Conservation (phyloP, 768 basidiomycete genomes). For the Boletus sensibilis region DNA sequence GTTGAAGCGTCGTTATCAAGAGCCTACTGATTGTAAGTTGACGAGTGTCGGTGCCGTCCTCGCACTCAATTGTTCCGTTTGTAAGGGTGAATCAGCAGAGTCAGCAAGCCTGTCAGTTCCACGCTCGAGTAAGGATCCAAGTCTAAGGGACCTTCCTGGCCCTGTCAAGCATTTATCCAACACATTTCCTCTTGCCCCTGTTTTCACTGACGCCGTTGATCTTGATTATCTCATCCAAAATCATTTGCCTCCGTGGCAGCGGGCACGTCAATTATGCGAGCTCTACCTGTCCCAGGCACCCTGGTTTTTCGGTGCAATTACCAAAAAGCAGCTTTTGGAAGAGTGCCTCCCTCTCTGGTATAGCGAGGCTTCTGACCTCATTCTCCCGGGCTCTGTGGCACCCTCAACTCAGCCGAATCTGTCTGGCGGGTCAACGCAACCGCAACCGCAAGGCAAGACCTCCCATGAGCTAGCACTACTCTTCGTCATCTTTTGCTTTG, state of each 20-base stretch:
- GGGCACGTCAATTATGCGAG: slow-evolving; percentile 57
- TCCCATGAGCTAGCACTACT: slow-evolving; percentile 64
- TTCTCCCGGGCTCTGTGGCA: slow-evolving; percentile 26
- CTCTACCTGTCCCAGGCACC: slow-evolving; percentile 76
- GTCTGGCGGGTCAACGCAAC: slow-evolving; percentile 6
- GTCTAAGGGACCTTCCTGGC: slow-evolving; percentile 22
- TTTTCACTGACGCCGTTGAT: slow-evolving; percentile 37
- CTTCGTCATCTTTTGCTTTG: slow-evolving; percentile 62
- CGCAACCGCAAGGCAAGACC: slow-evolving; percentile 23
- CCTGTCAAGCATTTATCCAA: slow-evolving; percentile 31
- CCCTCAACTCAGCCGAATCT: slow-evolving; percentile 10
- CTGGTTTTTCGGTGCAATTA: slow-evolving; percentile 78
- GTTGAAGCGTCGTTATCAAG: slow-evolving; percentile 29
- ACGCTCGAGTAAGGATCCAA: not conserved
- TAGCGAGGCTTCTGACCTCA: slow-evolving; percentile 41
- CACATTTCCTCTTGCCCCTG: slow-evolving; percentile 51
- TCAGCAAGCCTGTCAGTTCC: not conserved
- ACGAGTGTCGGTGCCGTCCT: not conserved
- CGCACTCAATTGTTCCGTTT: not conserved
- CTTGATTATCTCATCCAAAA: slow-evolving; percentile 45
- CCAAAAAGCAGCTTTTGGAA: slow-evolving; percentile 58
- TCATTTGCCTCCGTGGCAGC: slow-evolving; percentile 58
- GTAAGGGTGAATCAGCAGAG: slow-evolving; percentile 26
- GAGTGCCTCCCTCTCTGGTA: slow-evolving; percentile 69
- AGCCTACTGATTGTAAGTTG: slow-evolving; percentile 55